Evolutionary conservation across 2,329 filamentous ascomycete species (phyloP), one percentile per base, ranked within the genome.

Genomic region (Arthrobotrys sinensis): DNA sequence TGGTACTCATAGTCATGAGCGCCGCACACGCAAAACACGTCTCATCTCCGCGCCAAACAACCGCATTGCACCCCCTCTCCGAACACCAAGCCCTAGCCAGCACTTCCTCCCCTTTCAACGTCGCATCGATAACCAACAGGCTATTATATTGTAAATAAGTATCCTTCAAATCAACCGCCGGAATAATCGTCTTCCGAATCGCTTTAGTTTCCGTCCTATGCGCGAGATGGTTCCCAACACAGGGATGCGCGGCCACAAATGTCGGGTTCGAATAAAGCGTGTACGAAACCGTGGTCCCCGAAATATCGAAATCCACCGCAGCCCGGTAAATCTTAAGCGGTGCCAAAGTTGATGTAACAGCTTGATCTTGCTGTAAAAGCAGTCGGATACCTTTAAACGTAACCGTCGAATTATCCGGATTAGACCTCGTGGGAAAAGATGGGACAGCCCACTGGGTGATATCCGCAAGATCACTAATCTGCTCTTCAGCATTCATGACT

Each of bases 11-110:
- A 21, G 78, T 76, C 78, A 79, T 79, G 32, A 76, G 60, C 34
- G 72, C 77, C 66, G 77, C 77, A 45, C 77, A 79, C 4, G 77
- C 77, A 72, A 79, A 79, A 36, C 77, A 79, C 40, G 77, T 79
- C 70, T 76, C 77, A 10, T 76, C 72, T 1, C 77, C 77, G n/a
- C 77, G 60, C 72, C 77, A 76, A 10, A 79, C 32, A 21, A 79
- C 71, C 5, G 77, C 77, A 57, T 79, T 75, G 36, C 67, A 72
- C 4, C 77, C 66, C 40, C 72, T 62, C 53, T 70, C 77, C 32
- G 71, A 76, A 34, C 77, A 79, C 77, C 77, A 79, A 10, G 77
- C 77, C 40, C 77, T 79, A 4, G 77, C 77, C 10, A 76, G 36
- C 1, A 79, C 60, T 46, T 79, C 77, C 16, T 76, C 77, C 14